A percentile compares a stretch with the other conserved stretches of the same genome.
Evolutionary conservation across 2,329 filamentous ascomycete species (phyloP).

Genomic region (Cladosporium sp.): DNA sequence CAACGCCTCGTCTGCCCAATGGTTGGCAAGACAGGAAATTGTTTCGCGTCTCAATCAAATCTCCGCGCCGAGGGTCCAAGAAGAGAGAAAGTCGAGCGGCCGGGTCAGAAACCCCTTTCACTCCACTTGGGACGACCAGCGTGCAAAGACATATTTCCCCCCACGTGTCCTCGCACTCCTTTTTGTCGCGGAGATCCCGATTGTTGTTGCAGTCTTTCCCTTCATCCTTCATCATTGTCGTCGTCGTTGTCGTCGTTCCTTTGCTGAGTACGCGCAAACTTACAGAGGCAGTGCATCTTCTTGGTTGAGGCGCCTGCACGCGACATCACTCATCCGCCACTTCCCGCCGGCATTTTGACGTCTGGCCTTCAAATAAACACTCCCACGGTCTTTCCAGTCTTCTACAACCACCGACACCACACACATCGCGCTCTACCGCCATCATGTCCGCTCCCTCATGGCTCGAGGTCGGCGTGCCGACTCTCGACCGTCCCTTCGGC

Average conservation of each 20-base stretch:
- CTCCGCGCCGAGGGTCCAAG: slow-evolving; percentile 11
- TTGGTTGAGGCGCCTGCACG: slow-evolving; percentile 9
- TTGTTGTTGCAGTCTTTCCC: slow-evolving; percentile 6
- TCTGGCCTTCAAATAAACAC: neutral
- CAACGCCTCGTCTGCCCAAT: neutral
- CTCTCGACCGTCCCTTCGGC: slow-evolving; percentile 88
- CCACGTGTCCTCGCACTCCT: slow-evolving; percentile 13
- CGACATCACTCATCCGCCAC: slow-evolving; percentile 10
- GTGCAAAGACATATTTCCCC: slow-evolving; percentile 3
- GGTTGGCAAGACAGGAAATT: slow-evolving; percentile 1
- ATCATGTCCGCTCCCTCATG: slow-evolving; percentile 51
- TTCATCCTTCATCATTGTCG: neutral
- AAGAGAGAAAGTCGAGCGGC: slow-evolving; percentile 2
- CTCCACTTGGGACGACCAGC: slow-evolving; percentile 4
- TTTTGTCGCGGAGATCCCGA: neutral
- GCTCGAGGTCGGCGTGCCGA: slow-evolving; percentile 57
- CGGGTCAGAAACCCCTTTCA: slow-evolving; percentile 2
- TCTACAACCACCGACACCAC: neutral
- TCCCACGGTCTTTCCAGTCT: neutral
- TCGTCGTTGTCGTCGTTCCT: slow-evolving; percentile 5
- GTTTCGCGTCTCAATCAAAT: slow-evolving; percentile 11
- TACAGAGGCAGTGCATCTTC: slow-evolving; percentile 1
- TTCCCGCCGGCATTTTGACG: slow-evolving; percentile 6
- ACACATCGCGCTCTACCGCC: slow-evolving; percentile 11
- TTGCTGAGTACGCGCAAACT: slow-evolving; percentile 9